Conservation (phyloP, 768 basidiomycete species). For the Antrodiella citrinella region DNA sequence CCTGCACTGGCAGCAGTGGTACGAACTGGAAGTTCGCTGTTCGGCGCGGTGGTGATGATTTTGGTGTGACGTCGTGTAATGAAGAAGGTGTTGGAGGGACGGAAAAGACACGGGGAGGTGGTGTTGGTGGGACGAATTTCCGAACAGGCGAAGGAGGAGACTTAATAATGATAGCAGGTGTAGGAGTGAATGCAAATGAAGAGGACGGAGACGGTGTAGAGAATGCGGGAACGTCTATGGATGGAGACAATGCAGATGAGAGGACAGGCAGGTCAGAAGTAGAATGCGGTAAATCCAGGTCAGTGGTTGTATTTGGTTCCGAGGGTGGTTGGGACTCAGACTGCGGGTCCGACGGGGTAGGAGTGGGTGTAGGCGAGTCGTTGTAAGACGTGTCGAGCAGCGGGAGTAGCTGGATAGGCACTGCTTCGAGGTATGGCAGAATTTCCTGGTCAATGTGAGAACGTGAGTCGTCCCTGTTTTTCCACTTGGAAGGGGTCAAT, state of each 20-base stretch:
- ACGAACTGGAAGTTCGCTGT: slow-evolving; percentile 15
- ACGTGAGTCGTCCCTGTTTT: slow-evolving; percentile 16
- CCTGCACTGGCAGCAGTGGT: slow-evolving; percentile 19
- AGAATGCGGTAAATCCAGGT: background rate
- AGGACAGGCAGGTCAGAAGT: background rate
- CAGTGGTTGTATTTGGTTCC: slow-evolving; percentile 1
- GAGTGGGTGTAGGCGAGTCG: slow-evolving; percentile 1
- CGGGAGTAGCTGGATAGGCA: slow-evolving; percentile 60
- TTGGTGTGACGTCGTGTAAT: background rate
- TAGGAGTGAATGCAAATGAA: background rate
- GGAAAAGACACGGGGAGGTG: background rate
- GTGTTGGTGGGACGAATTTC: background rate
- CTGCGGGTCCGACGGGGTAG: background rate
- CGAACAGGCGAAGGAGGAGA: background rate
- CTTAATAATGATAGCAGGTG: background rate
- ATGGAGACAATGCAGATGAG: background rate
- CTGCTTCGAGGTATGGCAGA: slow-evolving; percentile 28
- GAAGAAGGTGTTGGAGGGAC: slow-evolving; percentile 3
- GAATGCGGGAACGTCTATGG: background rate
- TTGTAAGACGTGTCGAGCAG: slow-evolving; percentile 30
- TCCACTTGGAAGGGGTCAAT: slow-evolving; percentile 34
- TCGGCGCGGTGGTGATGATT: slow-evolving; percentile 7
- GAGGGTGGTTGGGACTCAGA: background rate
- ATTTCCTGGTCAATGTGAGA: slow-evolving; percentile 18
- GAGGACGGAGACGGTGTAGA: background rate